Evolutionary conservation across 139 green algal genomes (phyloP).

Genomic region (Chlamydomonas applanata): DNA sequence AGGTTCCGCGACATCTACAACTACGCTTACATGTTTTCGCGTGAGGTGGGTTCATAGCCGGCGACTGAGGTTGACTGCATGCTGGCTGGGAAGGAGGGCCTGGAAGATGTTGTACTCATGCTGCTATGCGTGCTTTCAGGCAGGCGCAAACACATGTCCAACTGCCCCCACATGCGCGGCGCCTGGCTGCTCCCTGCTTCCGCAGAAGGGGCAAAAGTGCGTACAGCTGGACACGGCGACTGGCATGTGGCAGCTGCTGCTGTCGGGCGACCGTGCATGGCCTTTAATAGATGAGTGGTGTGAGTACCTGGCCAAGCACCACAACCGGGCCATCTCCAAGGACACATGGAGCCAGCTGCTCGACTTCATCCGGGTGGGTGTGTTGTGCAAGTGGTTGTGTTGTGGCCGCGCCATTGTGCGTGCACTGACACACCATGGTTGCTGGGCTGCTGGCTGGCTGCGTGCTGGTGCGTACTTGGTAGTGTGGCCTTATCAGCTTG

Average conservation of each 20-base stretch:
- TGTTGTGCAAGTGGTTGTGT: too few species aligned
- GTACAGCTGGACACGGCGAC: conserved; percentile 88
- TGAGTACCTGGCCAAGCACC: conserved; percentile 77
- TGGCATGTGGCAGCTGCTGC: conserved; percentile 91
- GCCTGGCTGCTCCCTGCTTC: not conserved
- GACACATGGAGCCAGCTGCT: conserved; percentile 84
- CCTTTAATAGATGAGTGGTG: conserved; percentile 76
- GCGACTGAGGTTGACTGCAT: not conserved
- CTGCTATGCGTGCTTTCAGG: conserved; percentile 1
- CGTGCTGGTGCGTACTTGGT: not conserved
- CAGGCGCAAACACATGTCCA: not conserved
- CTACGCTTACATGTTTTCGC: conserved; percentile 78
- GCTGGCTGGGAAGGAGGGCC: not conserved
- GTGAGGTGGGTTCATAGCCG: conserved; percentile 40
- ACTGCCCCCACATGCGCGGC: too few species aligned
- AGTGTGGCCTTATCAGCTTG: too few species aligned
- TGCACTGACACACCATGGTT: not conserved
- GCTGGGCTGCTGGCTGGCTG: not conserved
- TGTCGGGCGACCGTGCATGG: conserved; percentile 53
- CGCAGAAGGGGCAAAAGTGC: conserved; percentile 92
- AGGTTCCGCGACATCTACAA: conserved; percentile 80
- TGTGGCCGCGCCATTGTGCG: too few species aligned
- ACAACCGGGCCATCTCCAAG: conserved; percentile 74
- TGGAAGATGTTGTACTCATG: too few species aligned
- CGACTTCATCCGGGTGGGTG: conserved; percentile 65